Base-by-base conservation (phyloP, 805 yeast genomes). In the Schwanniomyces pseudopolymorphus region DNA sequence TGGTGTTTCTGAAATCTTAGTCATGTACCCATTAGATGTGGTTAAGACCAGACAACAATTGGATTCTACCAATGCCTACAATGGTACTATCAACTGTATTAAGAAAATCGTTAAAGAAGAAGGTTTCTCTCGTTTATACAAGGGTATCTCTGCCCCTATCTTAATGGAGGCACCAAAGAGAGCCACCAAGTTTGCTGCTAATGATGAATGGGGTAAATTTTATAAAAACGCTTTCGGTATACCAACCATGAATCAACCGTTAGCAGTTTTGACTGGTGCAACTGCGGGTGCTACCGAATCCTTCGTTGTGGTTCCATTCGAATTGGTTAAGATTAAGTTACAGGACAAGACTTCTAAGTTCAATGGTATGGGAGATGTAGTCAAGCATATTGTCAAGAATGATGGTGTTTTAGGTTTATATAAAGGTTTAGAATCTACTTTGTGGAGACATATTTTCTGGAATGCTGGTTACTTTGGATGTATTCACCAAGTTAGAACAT, bases 141-240 rank as follows among this genome's bases (percentile, higher is more conserved):
- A 91, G 63, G 99, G 99, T 55, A 94, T 94, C 59, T 74, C 87
- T 25, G 96, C 99, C 20, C 99, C 99, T 27, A 89, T 94, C 56
- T 76, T 94, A 60, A 94, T 94, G 99, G 99, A 94, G 69, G 99
- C 98, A 11, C 99, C 99, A 54, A 94, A 94, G 77, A 84, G 99
- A 75, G 99, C 99, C 36, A 91, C 96, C 55, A 94, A 94, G 69
- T 94, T 94, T 65, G 97, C 98, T 43, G 96, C 97, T 51, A 94
- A 94, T 65, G 99, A 94, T 65, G 95, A 89, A 67, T 94, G 96
- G 86, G 92, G 96, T 44, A 85, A 85, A 67, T 67, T 90, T 56
- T 92, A 90, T 78, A 81, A 81, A 55, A 74, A 75, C 25, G 64
- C 72, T 17, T 89, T 91, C 64, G 96, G 89, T 43, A 77, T 87